Base-by-base conservation (phyloP, 2,329 filamentous ascomycete species). In the Penicillium sp. region DNA sequence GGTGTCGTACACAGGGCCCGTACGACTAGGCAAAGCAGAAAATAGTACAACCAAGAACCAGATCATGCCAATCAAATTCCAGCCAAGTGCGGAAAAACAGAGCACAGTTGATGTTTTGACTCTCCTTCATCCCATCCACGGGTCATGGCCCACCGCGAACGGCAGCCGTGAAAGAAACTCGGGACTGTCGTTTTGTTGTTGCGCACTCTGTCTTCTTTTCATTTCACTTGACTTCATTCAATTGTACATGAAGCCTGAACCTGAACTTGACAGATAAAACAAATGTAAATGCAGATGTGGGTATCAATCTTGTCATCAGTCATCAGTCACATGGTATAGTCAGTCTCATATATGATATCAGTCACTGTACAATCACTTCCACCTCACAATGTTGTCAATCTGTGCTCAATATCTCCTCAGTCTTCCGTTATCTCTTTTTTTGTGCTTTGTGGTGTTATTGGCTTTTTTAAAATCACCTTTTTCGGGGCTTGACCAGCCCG, bases 1-100 rank as follows among this genome's bases (percentile, higher is more conserved):
- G 54, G 56, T 55, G 37, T 47, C 26, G 44, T 55, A 55, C 53
- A 61, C 52, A 61, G 45, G 27, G 44, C 51, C 57, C 47, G 52
- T 55, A 54, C 53, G 29, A 52, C 57, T 62, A 43, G 55, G 55
- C 29, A 37, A 53, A 35, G 21, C 6, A 48, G 5, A 4, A 22
- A 22, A 51, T 7, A 39, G 2, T 26, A 26, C 6, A 41, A 37
- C 9, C 10, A 41, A 19, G 8, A 14, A 14, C 26, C 7, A 4
- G 7, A 24, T n/a, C 27, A 50, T 41, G 14, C 11, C 31, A 41
- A 13, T 14, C 39, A 22, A 41, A 19, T 41, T 41, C 10, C 19
- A 41, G 39, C 13, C 19, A 22, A 41, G 19, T 6, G 19, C 22
- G 19, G 6, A 41, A 14, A 21, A 22, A 10, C n/a, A 39, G 35